These are phyloP conservation scores for Thalia dealbata DNA, from an alignment of 176 grass and related monocot genomes.

Conservation along the genomic window DNA sequence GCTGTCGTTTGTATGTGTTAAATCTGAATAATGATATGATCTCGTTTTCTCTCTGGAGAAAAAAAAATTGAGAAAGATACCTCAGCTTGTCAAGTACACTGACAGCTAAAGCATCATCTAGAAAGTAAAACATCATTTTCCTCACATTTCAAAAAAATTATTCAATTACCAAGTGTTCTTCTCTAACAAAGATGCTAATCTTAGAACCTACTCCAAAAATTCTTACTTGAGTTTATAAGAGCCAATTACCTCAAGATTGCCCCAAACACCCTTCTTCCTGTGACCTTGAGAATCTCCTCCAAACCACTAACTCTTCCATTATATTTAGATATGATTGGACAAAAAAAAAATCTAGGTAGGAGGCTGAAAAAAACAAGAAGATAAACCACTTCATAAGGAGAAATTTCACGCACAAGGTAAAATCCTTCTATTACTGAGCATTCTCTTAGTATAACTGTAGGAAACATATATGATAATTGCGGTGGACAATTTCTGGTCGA, in stretches of 20 bases:
- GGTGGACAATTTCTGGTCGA: neutral
- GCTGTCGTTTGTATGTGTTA: neutral
- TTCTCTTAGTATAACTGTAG: constrained; percentile 1
- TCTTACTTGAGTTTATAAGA: neutral
- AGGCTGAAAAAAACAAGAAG: neutral
- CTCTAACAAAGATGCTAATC: neutral
- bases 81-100: neutral
- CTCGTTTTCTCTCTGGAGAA: neutral
- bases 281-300: neutral
- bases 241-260: neutral
- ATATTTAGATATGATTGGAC: neutral
- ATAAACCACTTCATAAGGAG: neutral
- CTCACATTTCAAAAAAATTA: neutral
- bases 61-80: neutral
- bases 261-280: neutral
- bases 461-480: neutral
- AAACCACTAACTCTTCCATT: neutral
- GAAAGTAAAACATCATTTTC: neutral
- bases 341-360: neutral
- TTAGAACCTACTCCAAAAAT: neutral
- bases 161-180: neutral
- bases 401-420: neutral
- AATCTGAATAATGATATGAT: neutral
- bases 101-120: neutral
- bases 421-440: neutral